Evolutionary conservation across 2,329 filamentous ascomycete species (phyloP).

Genomic region (Tolypocladium endophyticum): DNA sequence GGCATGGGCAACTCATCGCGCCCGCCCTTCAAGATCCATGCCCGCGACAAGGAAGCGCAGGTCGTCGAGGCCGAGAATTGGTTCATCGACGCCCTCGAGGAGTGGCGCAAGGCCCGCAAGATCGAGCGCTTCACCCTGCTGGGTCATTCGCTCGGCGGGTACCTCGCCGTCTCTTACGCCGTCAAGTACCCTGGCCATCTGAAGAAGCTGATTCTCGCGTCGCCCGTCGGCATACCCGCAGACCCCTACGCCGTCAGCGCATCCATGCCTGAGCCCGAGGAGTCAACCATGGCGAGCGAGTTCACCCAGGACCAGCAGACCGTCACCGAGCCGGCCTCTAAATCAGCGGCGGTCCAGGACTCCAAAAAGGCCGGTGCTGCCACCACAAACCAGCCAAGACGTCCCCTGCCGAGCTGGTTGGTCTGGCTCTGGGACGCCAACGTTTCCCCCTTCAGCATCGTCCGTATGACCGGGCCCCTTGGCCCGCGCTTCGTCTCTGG

Average conservation of each 20-base stretch:
- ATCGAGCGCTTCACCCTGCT: constrained; percentile 90
- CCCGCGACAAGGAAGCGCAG: constrained; percentile 70
- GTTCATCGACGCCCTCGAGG: constrained; percentile 93
- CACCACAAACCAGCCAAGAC: constrained; percentile 24
- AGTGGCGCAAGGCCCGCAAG: constrained; percentile 82
- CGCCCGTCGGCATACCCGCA: constrained; percentile 87
- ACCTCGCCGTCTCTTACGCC: constrained; percentile 89
- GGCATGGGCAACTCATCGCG: constrained; percentile 87
- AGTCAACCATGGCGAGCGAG: constrained; percentile 65
- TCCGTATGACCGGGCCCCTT: constrained; percentile 79
- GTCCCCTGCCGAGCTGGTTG: constrained; percentile 73
- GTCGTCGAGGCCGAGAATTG: constrained; percentile 85
- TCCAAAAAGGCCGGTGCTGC: constrained; percentile 26
- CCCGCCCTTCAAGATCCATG: constrained; percentile 73
- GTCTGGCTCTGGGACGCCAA: constrained; percentile 96
- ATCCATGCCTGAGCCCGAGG: constrained; percentile 65
- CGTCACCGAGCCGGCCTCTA: constrained; percentile 23
- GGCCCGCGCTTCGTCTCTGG: constrained; percentile 87
- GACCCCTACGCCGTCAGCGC: constrained; percentile 82
- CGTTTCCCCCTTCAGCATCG: constrained; percentile 84
- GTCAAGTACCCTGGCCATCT: constrained; percentile 90
- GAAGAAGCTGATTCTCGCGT: constrained; percentile 93
- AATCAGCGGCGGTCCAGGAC: background rate
- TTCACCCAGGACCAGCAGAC: constrained; percentile 63
- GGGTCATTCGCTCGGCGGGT: constrained; percentile 88